Evolutionary conservation across 768 basidiomycete species (phyloP), one percentile per base, ranked within the genome.

Genomic region (Boletus rubropictus): DNA sequence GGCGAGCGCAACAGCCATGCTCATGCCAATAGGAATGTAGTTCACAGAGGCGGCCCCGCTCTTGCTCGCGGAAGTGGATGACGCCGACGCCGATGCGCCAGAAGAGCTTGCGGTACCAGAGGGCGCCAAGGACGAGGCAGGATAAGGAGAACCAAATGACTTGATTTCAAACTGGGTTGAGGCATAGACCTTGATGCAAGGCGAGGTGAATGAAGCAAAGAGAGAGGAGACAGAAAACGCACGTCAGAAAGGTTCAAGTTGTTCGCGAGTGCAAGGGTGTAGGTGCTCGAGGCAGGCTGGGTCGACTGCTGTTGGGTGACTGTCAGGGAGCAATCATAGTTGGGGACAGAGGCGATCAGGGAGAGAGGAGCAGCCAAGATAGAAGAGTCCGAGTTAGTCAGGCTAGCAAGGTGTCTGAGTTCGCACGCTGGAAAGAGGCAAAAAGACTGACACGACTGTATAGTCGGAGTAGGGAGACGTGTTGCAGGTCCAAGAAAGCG

Each of bases 91-190:
- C 0, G 56, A 32, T 5, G 46, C 43, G 1, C 52, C 50, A 20
- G 60, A 42, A 28, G 61, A 43, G 7, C 67, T 54, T 15, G 61
- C 28, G 5, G 63, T 52, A n/a, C 50, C 65, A 29, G 65, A 49
- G 10, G 59, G 24, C 10, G 59, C 52, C 5, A 60, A 34, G 5
- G 68, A 56, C 17, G 76, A 48, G 4, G 63, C 39, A 9, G 82
- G 80, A 56, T 80, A 86, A 11, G 69, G 7, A 29, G 83, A 70
- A 41, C 79, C 80, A 27, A 67, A 50, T 6, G 81, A 59, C 60
- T 81, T 78, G 63, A 89, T 73, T 61, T 80, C 77, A 63, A 89
- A 89, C 17, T 4, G 66, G 60, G 46, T 72, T 39, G 22, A 82
- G 78, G 81, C 80, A 50, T 72, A 86, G 45, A 87, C 48, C 81